A percentile compares a stretch with the other conserved stretches of the same genome.
Evolutionary conservation across 441 rosid species (phyloP).

Genomic region (Eruca vesicaria): DNA sequence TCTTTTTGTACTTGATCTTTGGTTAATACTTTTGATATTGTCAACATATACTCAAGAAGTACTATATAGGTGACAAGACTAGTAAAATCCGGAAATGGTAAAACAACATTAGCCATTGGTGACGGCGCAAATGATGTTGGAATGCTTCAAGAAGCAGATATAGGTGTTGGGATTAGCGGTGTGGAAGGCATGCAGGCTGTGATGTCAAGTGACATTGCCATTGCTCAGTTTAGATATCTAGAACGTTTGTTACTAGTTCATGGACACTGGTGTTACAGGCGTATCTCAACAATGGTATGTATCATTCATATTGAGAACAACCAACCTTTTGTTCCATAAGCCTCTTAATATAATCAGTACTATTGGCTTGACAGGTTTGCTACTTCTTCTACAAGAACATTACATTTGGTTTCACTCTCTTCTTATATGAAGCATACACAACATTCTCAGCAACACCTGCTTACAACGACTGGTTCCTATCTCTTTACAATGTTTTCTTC

Average conservation of each 20-base stretch:
- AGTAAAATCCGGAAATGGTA: slow-evolving; percentile 54
- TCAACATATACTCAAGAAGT: slow-evolving; percentile 9
- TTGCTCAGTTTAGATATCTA: slow-evolving; percentile 64
- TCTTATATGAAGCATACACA: slow-evolving; percentile 49
- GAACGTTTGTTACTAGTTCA: slow-evolving; percentile 70
- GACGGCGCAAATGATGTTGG: slow-evolving; percentile 82
- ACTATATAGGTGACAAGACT: slow-evolving; percentile 57
- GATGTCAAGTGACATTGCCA: slow-evolving; percentile 69
- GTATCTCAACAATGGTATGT: slow-evolving; percentile 63
- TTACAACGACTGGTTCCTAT: slow-evolving; percentile 63
- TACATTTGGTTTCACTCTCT: slow-evolving; percentile 51
- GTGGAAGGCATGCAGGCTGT: slow-evolving; percentile 89
- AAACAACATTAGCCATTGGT: slow-evolving; percentile 60
- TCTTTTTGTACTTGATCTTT: background rate
- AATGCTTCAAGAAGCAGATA: slow-evolving; percentile 76
- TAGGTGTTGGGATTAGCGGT: slow-evolving; percentile 68
- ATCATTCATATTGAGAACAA: background rate
- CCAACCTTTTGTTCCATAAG: background rate
- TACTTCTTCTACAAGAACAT: slow-evolving; percentile 79
- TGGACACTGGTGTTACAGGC: slow-evolving; percentile 77
- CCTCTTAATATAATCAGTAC: background rate
- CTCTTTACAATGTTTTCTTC: slow-evolving; percentile 57
- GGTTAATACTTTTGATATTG: background rate
- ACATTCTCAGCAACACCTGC: slow-evolving; percentile 58
- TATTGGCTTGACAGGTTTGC: slow-evolving; percentile 45